Evolutionary conservation across 305 asterid species (phyloP), one percentile per base, ranked within the genome.

Genomic region (Fraxinus paxiana): DNA sequence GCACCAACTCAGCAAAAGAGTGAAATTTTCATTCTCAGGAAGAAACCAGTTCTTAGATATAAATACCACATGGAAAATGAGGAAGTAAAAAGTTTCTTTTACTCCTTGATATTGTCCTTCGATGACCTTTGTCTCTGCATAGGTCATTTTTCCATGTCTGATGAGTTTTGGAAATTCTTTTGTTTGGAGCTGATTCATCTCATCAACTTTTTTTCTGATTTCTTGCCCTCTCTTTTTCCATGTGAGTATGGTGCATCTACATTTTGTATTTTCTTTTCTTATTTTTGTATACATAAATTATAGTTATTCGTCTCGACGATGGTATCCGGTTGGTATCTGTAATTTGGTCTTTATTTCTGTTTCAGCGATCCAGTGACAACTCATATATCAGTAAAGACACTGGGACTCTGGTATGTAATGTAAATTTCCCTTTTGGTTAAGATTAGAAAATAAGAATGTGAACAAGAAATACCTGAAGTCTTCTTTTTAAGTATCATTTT

Each of bases 361-460:
- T 93, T 83, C 94, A 94, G 98, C 96, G 92, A 37, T 81, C 94
- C 81, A 91, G 98, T 80, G 97, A 84, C 79, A 79, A 75, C 37
- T 92, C 98, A 59, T 86, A 82, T 67, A 93, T 96, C 88, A 88
- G 90, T 89, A 72, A 92, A 18, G 97, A 93, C 82, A 96, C 99
- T 84, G 99, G 98, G 81, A 83, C 88, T 87, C 86, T 96, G 94
- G 99, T 96, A 90, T 30, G 97, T 88, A 43, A 67, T 70, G 13
- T 81, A 79, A 79, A 74, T 26, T 73, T 78, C 76, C 48, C 76
- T 78, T 72, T 76, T 17, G 65, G 65, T 4, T 43, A n/a, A 73
- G 31, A 38, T 22, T 26, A 7, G 69, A 46, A 30, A 31, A 31
- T 37, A 24, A 12, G 75, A 34, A 48, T 18, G 26, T 70, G 17